Evolutionary conservation across 805 yeast species (phyloP).

Genomic region (Yarrowia sp.): DNA sequence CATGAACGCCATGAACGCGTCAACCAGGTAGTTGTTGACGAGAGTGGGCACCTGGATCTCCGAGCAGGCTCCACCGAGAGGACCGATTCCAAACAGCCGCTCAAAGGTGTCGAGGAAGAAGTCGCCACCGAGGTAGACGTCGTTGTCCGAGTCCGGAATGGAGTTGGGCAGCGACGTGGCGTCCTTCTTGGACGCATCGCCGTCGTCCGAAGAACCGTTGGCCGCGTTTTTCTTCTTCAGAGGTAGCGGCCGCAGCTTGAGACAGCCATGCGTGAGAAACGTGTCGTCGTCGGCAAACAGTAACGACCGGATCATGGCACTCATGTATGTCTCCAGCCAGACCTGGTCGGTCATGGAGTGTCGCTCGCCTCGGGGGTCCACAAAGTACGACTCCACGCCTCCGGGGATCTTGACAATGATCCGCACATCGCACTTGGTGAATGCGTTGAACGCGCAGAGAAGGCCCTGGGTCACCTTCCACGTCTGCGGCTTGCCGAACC

Average conservation of each 20-base stretch:
- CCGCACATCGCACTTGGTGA: constrained; percentile 70
- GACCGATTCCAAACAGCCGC: constrained; percentile 62
- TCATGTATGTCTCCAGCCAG: constrained; percentile 54
- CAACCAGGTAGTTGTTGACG: constrained; percentile 67
- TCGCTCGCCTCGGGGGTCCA: constrained; percentile 44
- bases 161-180: constrained; percentile 31
- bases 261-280: constrained; percentile 75
- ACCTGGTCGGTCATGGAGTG: constrained; percentile 37
- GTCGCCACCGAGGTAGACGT: constrained; percentile 39
- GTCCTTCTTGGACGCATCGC: constrained; percentile 40
- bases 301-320: constrained; percentile 73
- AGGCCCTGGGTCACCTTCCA: constrained; percentile 46
- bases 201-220: neutral
- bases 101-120: constrained; percentile 65
- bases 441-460: constrained; percentile 64
- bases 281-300: constrained; percentile 77
- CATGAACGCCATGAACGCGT: constrained; percentile 64
- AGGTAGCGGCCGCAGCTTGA: constrained; percentile 73
- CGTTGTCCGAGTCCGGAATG: constrained; percentile 12
- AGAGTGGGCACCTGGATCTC: constrained; percentile 67
- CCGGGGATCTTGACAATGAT: constrained; percentile 60
- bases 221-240: constrained; percentile 1
- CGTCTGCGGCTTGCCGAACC: constrained; percentile 62
- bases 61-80: constrained; percentile 62
- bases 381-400: constrained; percentile 41